These are phyloP conservation scores for Oxytropis ochrocephala DNA, from an alignment of 306 rosid species.

Conservation along the genomic window DNA sequence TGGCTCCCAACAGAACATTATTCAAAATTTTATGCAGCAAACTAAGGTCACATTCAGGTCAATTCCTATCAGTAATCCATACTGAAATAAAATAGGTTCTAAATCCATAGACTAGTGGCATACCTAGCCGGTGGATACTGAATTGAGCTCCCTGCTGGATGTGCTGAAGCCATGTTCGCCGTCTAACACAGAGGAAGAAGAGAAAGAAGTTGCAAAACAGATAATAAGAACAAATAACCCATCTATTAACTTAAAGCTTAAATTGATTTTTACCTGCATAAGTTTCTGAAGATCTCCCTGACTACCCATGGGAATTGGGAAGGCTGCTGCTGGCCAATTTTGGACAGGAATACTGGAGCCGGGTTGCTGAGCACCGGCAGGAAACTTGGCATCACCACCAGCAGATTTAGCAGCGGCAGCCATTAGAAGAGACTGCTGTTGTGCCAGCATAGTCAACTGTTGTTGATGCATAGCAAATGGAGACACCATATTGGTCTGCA, in stretches of 20 bases:
- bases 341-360: slow-evolving; percentile 50
- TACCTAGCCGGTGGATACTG: slow-evolving; percentile 76
- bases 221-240: slow-evolving; percentile 8
- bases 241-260: slow-evolving; percentile 16
- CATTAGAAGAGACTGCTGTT: slow-evolving; percentile 79
- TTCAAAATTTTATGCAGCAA: slow-evolving; percentile 5
- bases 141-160: slow-evolving; percentile 47
- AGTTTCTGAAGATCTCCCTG: slow-evolving; percentile 52
- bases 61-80: slow-evolving; percentile 8
- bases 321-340: slow-evolving; percentile 63
- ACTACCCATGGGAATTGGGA: slow-evolving; percentile 44
- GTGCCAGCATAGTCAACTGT: slow-evolving; percentile 86
- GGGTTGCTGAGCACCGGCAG: slow-evolving; percentile 41
- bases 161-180: slow-evolving; percentile 34
- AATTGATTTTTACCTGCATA: slow-evolving; percentile 49
- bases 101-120: slow-evolving; percentile 9
- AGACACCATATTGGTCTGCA: slow-evolving; percentile 74
- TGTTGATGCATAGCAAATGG: slow-evolving; percentile 88
- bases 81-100: slow-evolving; percentile 2
- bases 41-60: not conserved
- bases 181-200: slow-evolving; percentile 37
- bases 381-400: slow-evolving; percentile 39
- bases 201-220: slow-evolving; percentile 22
- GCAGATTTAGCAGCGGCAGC: slow-evolving; percentile 70
- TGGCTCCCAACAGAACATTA: not conserved